Conservation (phyloP, 2,329 filamentous ascomycete species). For the Aspergillus tubingensis region DNA sequence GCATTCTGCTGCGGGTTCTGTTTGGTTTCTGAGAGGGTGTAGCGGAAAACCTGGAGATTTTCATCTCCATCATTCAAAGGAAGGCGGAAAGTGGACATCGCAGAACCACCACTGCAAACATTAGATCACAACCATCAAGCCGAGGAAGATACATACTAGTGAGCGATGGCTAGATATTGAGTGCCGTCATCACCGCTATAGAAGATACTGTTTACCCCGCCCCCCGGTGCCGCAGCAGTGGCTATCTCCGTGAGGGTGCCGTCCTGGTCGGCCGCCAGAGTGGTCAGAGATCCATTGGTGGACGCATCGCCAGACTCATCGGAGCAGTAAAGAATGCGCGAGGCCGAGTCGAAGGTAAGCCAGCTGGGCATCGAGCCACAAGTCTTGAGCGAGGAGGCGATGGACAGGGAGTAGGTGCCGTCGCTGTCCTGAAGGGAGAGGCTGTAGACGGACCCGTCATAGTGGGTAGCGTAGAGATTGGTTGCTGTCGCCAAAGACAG, state of each 20-base stretch:
- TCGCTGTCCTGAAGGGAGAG: slow-evolving; percentile 29
- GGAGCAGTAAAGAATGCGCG: slow-evolving; percentile 36
- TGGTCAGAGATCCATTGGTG: slow-evolving; percentile 33
- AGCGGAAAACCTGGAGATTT: slow-evolving; percentile 45
- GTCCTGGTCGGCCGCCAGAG: slow-evolving; percentile 22
- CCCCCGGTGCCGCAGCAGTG: slow-evolving; percentile 26
- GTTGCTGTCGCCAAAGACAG: slow-evolving; percentile 12
- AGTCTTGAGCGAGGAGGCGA: slow-evolving; percentile 28
- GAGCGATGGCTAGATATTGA: slow-evolving; percentile 39
- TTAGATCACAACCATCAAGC: slow-evolving; percentile 4
- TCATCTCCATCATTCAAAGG: slow-evolving; percentile 21
- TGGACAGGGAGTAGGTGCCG: slow-evolving; percentile 26
- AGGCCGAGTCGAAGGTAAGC: slow-evolving; percentile 33
- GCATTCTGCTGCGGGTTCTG: slow-evolving; percentile 51
- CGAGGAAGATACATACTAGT: slow-evolving; percentile 34
- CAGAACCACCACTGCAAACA: slow-evolving; percentile 28
- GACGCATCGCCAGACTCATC: slow-evolving; percentile 34
- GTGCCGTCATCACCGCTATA: slow-evolving; percentile 27
- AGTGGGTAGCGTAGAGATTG: slow-evolving; percentile 43
- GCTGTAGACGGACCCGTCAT: slow-evolving; percentile 38
- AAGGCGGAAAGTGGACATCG: slow-evolving; percentile 37
- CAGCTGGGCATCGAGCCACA: slow-evolving; percentile 42
- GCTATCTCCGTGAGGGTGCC: slow-evolving; percentile 26
- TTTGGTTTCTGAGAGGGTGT: slow-evolving; percentile 38
- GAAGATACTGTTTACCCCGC: slow-evolving; percentile 38